Evolutionary conservation across 306 rosid species (phyloP), one percentile per base, ranked within the genome.

Genomic region (Trifolium subterraneum): DNA sequence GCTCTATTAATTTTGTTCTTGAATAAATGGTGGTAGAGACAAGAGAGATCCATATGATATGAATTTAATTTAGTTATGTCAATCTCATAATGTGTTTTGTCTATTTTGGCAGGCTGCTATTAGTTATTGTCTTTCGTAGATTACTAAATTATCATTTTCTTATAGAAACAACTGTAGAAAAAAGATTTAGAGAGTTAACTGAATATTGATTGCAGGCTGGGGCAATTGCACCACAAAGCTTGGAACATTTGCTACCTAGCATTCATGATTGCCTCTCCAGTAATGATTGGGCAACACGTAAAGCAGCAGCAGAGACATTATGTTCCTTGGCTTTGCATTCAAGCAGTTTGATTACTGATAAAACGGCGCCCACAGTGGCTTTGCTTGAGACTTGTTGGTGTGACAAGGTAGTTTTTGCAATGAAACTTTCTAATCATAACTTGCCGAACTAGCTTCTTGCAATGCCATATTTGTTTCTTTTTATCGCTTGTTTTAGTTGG

Each of bases 211-310:
- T 86, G 74, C 83, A 95, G 99, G 96, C 86, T 56, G 90, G 97
- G 81, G 93, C 99, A 7, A 86, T 95, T 70, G 82, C 96, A 20
- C 92, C 93, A 20, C 99, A 92, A 62, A 88, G 93, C 83, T 83
- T 90, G 87, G 98, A 92, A 23, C 66, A 84, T 79, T 83, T 95
- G 81, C 85, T 92, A 47, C 92, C 81, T 68, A 83, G 87, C 77
- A 86, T 88, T 75, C 97, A 87, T 27, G 99, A 92, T 12, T 92
- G 92, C 73, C 93, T 95, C 66, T 83, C 87, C 45, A 92, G 88
- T 84, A 39, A 85, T 18, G 99, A 95, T 78, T 95, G 99, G 99
- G 93, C 93, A 50, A 95, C 98, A 20, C 97, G 99, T 33, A 95
- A 95, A 86, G 99, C 99, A 48, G 97, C 99, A 42, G 98, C 99